phyloP scores from a whole-genome alignment of 2,329 filamentous ascomycete genomes.

The Epichloe hybrida region DNA sequence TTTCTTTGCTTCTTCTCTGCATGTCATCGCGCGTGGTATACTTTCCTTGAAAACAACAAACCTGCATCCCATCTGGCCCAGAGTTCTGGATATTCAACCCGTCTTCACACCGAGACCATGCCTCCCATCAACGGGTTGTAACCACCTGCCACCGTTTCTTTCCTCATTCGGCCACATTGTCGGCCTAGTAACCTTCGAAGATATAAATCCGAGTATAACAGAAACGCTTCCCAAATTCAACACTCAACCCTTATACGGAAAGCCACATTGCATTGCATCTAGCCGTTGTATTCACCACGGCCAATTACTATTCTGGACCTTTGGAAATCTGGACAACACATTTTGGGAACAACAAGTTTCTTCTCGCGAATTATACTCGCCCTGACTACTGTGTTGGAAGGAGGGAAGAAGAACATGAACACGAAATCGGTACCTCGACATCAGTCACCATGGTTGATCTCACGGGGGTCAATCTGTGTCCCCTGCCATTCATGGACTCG shows the following conservation, averaged over 20 bases:
- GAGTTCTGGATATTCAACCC: neutral
- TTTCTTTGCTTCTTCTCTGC: neutral
- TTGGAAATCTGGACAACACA: neutral
- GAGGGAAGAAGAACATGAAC: neutral
- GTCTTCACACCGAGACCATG: neutral
- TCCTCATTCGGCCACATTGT: neutral
- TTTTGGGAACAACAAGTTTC: neutral
- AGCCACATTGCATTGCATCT: neutral
- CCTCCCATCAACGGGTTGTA: neutral
- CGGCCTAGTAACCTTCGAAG: neutral
- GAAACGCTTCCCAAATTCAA: neutral
- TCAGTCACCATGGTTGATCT: conserved; percentile 16
- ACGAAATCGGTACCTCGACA: neutral
- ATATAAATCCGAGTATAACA: neutral
- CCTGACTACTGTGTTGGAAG: neutral
- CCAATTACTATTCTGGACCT: neutral
- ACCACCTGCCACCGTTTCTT: neutral
- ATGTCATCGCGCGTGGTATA: neutral
- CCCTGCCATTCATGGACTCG: conserved; percentile 55
- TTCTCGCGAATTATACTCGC: neutral
- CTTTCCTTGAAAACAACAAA: neutral
- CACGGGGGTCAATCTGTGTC: conserved; percentile 40
- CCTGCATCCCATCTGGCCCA: neutral
- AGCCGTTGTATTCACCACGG: neutral
- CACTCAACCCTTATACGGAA: neutral